A percentile compares a stretch with the other conserved stretches of the same genome.
phyloP scores from a whole-genome alignment of 192 early-diverging fungal species.

The Umbelopsis sp. region DNA sequence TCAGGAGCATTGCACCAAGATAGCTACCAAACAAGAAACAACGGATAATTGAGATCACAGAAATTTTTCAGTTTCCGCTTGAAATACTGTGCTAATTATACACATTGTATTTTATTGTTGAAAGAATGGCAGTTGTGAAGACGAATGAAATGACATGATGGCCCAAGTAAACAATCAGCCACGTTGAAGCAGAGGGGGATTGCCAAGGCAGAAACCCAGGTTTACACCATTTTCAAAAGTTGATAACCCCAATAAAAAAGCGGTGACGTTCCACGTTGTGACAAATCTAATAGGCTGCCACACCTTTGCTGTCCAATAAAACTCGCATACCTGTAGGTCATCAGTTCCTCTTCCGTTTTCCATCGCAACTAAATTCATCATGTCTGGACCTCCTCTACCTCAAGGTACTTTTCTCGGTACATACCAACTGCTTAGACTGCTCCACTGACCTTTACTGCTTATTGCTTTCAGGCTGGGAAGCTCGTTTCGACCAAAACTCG shows the following conservation, averaged over 20 bases:
- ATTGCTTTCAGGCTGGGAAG: conserved; percentile 26
- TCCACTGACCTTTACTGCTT: background rate
- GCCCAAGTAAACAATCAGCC: too few relatives aligned
- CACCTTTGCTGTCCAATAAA: background rate
- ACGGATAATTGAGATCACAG: too few relatives aligned
- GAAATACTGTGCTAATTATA: too few relatives aligned
- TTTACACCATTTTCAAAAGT: too few relatives aligned
- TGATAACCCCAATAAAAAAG: background rate
- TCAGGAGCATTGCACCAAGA: too few relatives aligned
- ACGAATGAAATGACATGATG: too few relatives aligned
- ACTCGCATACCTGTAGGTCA: background rate
- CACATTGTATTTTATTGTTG: too few relatives aligned
- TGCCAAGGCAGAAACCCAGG: too few relatives aligned
- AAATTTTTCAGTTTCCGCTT: too few relatives aligned
- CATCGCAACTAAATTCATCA: background rate
- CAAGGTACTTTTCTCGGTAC: background rate
- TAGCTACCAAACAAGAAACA: too few relatives aligned
- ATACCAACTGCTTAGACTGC: background rate
- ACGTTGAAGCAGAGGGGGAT: too few relatives aligned
- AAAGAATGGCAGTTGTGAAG: too few relatives aligned
- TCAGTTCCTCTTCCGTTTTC: background rate
- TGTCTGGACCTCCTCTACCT: conserved; percentile 13
- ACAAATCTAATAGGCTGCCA: background rate
- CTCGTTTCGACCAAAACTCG: conserved; percentile 10
- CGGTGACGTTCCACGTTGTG: conserved; percentile 1